phyloP scores from a whole-genome alignment of 2,329 filamentous ascomycete genomes.

The Monilinia fructigena region DNA sequence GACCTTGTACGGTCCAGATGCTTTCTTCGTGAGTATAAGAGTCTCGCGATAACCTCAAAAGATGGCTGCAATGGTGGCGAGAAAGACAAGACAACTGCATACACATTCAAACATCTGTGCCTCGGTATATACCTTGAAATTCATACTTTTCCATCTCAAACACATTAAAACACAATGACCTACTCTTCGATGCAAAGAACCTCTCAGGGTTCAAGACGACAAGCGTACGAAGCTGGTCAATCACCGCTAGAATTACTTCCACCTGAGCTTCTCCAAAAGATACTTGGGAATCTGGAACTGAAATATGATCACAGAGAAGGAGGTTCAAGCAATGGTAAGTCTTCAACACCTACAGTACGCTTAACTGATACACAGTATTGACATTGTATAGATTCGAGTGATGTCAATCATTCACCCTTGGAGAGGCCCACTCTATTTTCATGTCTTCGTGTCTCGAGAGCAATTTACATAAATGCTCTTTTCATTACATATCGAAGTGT shows the following conservation, averaged over 20 bases:
- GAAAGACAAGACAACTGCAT: neutral
- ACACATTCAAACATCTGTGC: neutral
- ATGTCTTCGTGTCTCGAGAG: conserved; percentile 67
- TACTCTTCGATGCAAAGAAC: neutral
- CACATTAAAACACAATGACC: conserved; percentile 5
- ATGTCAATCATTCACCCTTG: conserved; percentile 46
- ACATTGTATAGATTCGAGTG: conserved; percentile 2
- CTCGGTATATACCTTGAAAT: neutral
- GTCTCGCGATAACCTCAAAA: conserved; percentile 11
- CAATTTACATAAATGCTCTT: conserved; percentile 67
- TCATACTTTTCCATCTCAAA: neutral
- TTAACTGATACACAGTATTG: neutral
- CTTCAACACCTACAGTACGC: neutral
- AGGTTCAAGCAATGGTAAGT: conserved; percentile 13
- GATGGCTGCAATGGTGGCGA: neutral
- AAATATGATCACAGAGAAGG: conserved; percentile 1
- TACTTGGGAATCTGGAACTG: conserved; percentile 14
- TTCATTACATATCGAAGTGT: conserved; percentile 74
- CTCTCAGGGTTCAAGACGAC: neutral
- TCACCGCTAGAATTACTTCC: conserved; percentile 65
- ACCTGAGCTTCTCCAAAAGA: conserved; percentile 65
- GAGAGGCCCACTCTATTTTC: conserved; percentile 69
- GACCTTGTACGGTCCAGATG: neutral
- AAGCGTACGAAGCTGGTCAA: conserved; percentile 26
- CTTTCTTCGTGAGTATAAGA: conserved; percentile 2